These are phyloP conservation scores for Colletotrichum godetiae DNA, from an alignment of 2,329 filamentous ascomycete genomes.

Conservation along the genomic window DNA sequence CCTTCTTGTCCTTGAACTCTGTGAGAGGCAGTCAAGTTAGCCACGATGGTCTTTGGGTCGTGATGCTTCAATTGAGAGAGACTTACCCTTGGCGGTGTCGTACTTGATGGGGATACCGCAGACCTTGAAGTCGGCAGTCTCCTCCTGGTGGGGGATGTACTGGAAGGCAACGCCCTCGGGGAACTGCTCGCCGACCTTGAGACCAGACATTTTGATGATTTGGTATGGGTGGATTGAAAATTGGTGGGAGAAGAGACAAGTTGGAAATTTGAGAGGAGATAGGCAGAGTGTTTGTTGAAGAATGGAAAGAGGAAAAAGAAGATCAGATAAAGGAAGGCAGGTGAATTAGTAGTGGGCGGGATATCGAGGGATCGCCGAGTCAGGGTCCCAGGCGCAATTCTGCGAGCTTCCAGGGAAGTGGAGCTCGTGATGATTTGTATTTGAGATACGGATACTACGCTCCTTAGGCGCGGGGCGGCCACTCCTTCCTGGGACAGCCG, in stretches of 20 bases:
- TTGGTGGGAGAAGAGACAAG: slow-evolving; percentile 15
- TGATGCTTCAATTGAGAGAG: not conserved
- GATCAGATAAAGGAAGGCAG: not conserved
- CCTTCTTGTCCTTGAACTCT: slow-evolving; percentile 69
- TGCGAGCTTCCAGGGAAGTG: slow-evolving; percentile 35
- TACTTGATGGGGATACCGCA: slow-evolving; percentile 85
- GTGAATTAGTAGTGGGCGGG: slow-evolving; percentile 27
- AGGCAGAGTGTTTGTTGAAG: not conserved
- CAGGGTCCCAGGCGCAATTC: slow-evolving; percentile 32
- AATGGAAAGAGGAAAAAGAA: not conserved
- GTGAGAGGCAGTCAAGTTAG: slow-evolving; percentile 47
- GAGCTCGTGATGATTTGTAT: slow-evolving; percentile 34
- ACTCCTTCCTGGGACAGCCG: slow-evolving; percentile 16
- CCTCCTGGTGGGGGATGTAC: slow-evolving; percentile 81
- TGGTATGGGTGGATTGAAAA: not conserved
- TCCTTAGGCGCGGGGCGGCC: slow-evolving; percentile 23
- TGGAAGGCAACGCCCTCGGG: slow-evolving; percentile 84
- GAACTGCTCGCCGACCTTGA: slow-evolving; percentile 86
- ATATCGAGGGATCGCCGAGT: slow-evolving; percentile 22
- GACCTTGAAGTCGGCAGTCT: slow-evolving; percentile 74
- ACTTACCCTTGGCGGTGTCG: slow-evolving; percentile 78
- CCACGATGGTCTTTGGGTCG: not conserved
- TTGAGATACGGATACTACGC: slow-evolving; percentile 15
- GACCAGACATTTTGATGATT: slow-evolving; percentile 63
- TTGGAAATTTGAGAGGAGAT: not conserved